A percentile compares a stretch with the other conserved stretches of the same genome.
Evolutionary conservation across 2,329 filamentous ascomycete genomes (phyloP).

Genomic region (Shiraia bambusicola): DNA sequence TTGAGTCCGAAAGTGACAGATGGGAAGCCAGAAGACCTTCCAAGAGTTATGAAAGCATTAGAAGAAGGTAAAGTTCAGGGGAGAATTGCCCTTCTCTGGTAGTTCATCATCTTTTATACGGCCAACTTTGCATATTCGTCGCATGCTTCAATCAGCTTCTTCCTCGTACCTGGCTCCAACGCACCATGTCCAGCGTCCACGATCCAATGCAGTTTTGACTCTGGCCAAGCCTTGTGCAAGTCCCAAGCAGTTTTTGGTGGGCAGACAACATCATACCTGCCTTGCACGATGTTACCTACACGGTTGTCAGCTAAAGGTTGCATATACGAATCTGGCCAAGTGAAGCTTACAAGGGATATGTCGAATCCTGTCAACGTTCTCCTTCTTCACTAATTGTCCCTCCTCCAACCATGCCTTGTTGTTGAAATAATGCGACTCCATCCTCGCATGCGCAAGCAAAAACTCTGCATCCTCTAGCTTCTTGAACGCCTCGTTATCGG

Average conservation of each 20-base stretch:
- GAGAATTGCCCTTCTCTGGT: constrained; percentile 13
- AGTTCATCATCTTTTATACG: no score
- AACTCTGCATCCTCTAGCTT: constrained; percentile 36
- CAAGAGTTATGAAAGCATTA: constrained; percentile 15
- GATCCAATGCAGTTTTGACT: constrained; percentile 37
- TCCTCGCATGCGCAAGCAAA: constrained; percentile 42
- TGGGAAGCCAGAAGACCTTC: constrained; percentile 20
- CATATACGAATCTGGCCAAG: background rate
- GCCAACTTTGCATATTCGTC: constrained; percentile 24
- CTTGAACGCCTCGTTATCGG: constrained; percentile 16
- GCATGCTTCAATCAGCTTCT: constrained; percentile 26
- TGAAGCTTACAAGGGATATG: constrained; percentile 34
- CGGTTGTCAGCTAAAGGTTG: background rate
- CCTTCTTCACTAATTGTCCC: constrained; percentile 41
- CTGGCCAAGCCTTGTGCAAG: constrained; percentile 44
- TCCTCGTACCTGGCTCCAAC: constrained; percentile 29
- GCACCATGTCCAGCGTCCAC: constrained; percentile 40
- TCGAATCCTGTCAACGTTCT: constrained; percentile 40
- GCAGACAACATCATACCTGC: constrained; percentile 51
- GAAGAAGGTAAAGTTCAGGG: constrained; percentile 20
- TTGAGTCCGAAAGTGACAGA: constrained; percentile 21
- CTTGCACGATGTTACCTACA: constrained; percentile 46
- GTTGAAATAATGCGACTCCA: constrained; percentile 49
- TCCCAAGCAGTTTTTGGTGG: constrained; percentile 49
- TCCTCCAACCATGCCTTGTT: constrained; percentile 48